Evolutionary conservation across 305 asterid genomes (phyloP).

Genomic region (Rubia balearica): DNA sequence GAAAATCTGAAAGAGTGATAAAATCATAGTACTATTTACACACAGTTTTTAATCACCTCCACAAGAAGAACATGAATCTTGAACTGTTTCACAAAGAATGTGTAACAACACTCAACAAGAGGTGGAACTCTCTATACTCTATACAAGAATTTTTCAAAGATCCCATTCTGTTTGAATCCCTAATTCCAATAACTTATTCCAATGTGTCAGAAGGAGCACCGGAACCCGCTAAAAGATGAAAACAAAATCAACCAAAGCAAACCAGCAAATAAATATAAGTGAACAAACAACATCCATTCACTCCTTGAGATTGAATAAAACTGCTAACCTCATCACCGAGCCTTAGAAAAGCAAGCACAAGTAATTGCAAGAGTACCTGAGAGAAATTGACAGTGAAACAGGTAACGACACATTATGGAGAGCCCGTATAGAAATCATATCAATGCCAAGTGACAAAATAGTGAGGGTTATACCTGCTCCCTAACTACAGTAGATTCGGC

Average conservation of each 20-base stretch:
- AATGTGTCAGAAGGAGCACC: slow-evolving; percentile 91
- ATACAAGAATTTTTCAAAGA: slow-evolving; percentile 74
- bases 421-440: slow-evolving; percentile 10
- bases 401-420: slow-evolving; percentile 17
- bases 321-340: slow-evolving; percentile 81
- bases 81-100: no score
- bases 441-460: slow-evolving; percentile 8
- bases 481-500: slow-evolving; percentile 86
- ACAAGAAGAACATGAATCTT: neutral
- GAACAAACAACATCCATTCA: neutral
- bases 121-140: slow-evolving; percentile 64
- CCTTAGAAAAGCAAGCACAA: slow-evolving; percentile 83
- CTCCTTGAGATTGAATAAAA: slow-evolving; percentile 6
- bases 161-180: slow-evolving; percentile 72
- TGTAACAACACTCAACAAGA: no score
- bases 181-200: slow-evolving; percentile 87
- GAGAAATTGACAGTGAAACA: slow-evolving; percentile 49
- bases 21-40: no score
- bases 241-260: slow-evolving; percentile 27
- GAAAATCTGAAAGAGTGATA: no score
- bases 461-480: slow-evolving; percentile 48
- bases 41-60: no score
- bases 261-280: neutral
- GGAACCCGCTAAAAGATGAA: slow-evolving; percentile 84
- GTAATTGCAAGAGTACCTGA: slow-evolving; percentile 97